phyloP scores from a whole-genome alignment of 2,329 filamentous ascomycete species.

The Stachybotrys elegans region DNA sequence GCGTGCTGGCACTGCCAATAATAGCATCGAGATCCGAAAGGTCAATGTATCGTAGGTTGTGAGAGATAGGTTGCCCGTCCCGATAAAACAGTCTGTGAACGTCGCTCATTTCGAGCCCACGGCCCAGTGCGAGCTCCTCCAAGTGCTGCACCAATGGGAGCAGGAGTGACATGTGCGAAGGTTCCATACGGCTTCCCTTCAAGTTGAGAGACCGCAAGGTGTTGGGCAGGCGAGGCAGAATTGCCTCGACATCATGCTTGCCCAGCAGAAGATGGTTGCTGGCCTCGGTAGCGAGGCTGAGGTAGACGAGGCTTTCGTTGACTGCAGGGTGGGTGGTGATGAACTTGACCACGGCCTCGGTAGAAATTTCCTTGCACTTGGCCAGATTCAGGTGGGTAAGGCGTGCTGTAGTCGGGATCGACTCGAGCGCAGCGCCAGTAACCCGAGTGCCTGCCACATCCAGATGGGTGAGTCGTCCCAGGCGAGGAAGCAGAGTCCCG shows the following conservation, averaged over 20 bases:
- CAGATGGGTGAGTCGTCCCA: slow-evolving; percentile 66
- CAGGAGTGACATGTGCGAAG: slow-evolving; percentile 58
- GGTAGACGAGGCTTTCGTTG: slow-evolving; percentile 57
- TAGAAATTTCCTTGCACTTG: slow-evolving; percentile 67
- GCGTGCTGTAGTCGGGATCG: slow-evolving; percentile 64
- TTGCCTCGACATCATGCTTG: slow-evolving; percentile 56
- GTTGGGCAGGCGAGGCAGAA: slow-evolving; percentile 61
- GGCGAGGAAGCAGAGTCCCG: slow-evolving; percentile 65
- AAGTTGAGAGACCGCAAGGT: slow-evolving; percentile 70
- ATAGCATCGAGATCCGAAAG: slow-evolving; percentile 60
- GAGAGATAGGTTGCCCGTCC: slow-evolving; percentile 38
- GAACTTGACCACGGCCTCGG: slow-evolving; percentile 64
- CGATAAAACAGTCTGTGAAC: slow-evolving; percentile 58
- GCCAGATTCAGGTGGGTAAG: slow-evolving; percentile 75
- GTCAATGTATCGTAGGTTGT: slow-evolving; percentile 69
- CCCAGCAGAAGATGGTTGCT: slow-evolving; percentile 68
- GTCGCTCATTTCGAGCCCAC: slow-evolving; percentile 59
- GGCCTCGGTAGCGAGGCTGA: slow-evolving; percentile 69
- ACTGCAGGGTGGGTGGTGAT: slow-evolving; percentile 66
- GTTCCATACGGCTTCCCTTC: slow-evolving; percentile 66
- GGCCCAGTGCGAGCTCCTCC: slow-evolving; percentile 71
- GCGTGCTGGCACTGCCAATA: slow-evolving; percentile 51
- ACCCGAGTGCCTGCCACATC: slow-evolving; percentile 76
- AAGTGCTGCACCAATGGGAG: slow-evolving; percentile 61
- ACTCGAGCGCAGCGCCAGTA: slow-evolving; percentile 63